Base-by-base conservation (phyloP, 805 yeast species). In the Metschnikowia continentalis region DNA sequence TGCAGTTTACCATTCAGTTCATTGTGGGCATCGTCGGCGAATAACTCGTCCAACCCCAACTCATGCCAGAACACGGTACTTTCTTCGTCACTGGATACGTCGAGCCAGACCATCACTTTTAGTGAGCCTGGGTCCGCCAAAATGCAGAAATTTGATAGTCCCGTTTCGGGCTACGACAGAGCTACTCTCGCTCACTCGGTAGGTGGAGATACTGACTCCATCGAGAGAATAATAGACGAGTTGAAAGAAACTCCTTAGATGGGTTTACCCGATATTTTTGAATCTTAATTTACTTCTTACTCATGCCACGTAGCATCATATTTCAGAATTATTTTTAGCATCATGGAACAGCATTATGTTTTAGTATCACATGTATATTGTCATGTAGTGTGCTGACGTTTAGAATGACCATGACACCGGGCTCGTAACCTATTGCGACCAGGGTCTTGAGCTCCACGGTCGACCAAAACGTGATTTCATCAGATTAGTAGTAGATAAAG, bases 11-110 rank as follows among this genome's bases (percentile, higher is more conserved):
- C 97, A 0, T 67, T 91, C 45, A 82, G 96, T 0, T 81, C 96
- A 0, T 78, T 90, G 79, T 90, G 97, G 97, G 96, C 97, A 0
- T 72, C 84, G 3, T 73, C 90, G 2, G 75, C 85, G 1, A 83
- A 84, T 58, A 80, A 79, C 50, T 61, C 75, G 1, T 54, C 62
- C 2, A 37, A 35, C 2, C 65, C 66, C 5, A 55, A 54, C 19
- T 63, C 67, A 11, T 55, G 54, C 19, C 55, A 47, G 32, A 51
- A 56, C 45, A 37, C 53, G 11, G 43, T 56, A 3, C 57, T 58
- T 44, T 55, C 58, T 51, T 7, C 32, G 3, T 6, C 30, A 11
- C 47, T 44, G 47, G 47, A 35, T 19, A 17, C 32, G 11, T 44
- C 47, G 15, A 35, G 40, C 40, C 47, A 49, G 23, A 49, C 52